These are phyloP conservation scores for Podospora appendiculata DNA, from an alignment of 495 filamentous ascomycete species.

Conservation along the genomic window DNA sequence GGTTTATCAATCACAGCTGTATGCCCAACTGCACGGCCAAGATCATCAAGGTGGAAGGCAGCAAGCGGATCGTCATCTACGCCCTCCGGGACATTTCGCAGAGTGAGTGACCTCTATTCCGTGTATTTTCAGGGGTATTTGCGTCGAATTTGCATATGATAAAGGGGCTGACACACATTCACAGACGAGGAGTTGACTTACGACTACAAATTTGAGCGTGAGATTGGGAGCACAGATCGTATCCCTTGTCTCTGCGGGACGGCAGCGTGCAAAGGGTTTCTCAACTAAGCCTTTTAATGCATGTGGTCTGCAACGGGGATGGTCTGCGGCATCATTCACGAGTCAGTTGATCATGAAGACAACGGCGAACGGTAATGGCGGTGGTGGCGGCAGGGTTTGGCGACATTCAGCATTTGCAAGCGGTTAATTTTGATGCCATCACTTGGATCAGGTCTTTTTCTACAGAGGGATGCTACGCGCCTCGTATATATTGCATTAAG, in stretches of 20 bases:
- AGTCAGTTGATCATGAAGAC: neutral
- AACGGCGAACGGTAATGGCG: too few species aligned
- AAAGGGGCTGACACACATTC: conserved; percentile 35
- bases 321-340: neutral
- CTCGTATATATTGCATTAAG: too few species aligned
- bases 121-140: neutral
- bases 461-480: too few species aligned
- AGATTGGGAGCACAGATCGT: conserved; percentile 87
- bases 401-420: neutral
- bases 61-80: conserved; percentile 98
- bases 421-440: too few species aligned
- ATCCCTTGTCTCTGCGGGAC: conserved; percentile 97
- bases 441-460: too few species aligned
- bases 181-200: conserved; percentile 97
- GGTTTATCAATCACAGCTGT: conserved; percentile 99
- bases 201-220: conserved; percentile 99
- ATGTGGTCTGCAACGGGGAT: neutral
- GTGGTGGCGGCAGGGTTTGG: too few species aligned
- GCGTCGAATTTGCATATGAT: neutral
- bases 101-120: conserved; percentile 54
- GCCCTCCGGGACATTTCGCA: conserved; percentile 87
- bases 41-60: conserved; percentile 99
- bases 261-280: conserved; percentile 93
- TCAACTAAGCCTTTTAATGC: conserved; percentile 59
- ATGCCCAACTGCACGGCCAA: conserved; percentile 98